These are phyloP conservation scores for Neurospora sp. DNA, from an alignment of 495 filamentous ascomycete genomes.

Conservation along the genomic window DNA sequence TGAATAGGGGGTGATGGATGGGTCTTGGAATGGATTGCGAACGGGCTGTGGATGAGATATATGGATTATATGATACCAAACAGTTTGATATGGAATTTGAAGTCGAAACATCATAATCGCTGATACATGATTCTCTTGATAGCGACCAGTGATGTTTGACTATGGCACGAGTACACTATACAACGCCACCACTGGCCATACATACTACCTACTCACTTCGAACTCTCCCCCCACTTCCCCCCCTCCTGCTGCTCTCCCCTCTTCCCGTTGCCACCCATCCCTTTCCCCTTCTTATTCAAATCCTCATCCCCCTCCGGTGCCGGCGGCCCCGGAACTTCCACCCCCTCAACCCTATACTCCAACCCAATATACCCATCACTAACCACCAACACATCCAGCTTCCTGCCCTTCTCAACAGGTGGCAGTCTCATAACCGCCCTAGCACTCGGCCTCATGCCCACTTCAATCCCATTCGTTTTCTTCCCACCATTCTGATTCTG, in stretches of 20 bases:
- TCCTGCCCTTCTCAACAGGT: slow-evolving; percentile 28
- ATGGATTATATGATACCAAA: not conserved
- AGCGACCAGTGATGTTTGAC: not conserved
- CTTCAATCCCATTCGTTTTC: slow-evolving; percentile 9
- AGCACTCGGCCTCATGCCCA: slow-evolving; percentile 30
- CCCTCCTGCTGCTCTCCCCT: not conserved
- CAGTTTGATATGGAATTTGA: not conserved
- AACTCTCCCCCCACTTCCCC: not conserved
- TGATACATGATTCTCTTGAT: not conserved
- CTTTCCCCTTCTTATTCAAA: slow-evolving; percentile 7
- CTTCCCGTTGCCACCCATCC: not conserved
- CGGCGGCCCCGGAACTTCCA: slow-evolving; percentile 13
- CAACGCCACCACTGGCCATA: not conserved
- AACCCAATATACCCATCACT: slow-evolving; percentile 85
- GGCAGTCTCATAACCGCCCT: slow-evolving; percentile 57
- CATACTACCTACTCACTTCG: not conserved
- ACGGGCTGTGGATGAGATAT: not conserved
- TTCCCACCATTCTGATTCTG: not conserved
- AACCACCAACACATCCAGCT: slow-evolving; percentile 59
- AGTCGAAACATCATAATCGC: not conserved
- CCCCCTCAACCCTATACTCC: slow-evolving; percentile 43
- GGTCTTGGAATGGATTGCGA: not conserved
- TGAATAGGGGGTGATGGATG: slow-evolving; percentile 60
- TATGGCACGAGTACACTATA: not conserved
- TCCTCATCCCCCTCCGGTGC: slow-evolving; percentile 6